These are phyloP conservation scores for Tuber borchii DNA, from an alignment of 495 filamentous ascomycete species.

Conservation along the genomic window DNA sequence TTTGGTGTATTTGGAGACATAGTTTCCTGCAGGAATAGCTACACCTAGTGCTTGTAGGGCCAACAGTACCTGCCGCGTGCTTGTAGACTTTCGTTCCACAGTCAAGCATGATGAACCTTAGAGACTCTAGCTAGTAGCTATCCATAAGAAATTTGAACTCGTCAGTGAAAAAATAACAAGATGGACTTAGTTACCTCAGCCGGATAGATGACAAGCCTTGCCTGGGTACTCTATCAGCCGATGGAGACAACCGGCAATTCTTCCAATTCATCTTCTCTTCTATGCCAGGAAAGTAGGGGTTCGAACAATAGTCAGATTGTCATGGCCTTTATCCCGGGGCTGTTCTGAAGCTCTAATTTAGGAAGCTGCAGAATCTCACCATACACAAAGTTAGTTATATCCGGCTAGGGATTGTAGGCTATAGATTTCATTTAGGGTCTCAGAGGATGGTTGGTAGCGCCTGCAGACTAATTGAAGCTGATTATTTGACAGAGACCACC, in stretches of 20 bases:
- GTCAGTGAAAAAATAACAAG: background rate
- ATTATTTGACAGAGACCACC: background rate
- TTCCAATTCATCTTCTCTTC: background rate
- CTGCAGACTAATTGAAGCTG: background rate
- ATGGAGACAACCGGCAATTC: background rate
- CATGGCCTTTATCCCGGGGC: background rate
- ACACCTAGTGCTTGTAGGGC: background rate
- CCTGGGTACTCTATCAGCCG: background rate
- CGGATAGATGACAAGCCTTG: background rate
- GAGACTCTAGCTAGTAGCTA: background rate
- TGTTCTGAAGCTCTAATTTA: background rate
- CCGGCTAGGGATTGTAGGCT: background rate
- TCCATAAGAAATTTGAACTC: background rate
- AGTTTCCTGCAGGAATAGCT: background rate
- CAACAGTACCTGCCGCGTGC: background rate
- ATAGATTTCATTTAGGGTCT: background rate
- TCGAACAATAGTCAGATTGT: background rate
- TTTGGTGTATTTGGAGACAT: background rate
- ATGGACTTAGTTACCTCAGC: background rate
- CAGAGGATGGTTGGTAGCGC: background rate
- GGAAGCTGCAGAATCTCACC: background rate
- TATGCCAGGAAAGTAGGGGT: background rate
- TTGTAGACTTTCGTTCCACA: background rate
- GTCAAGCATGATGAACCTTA: background rate
- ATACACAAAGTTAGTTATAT: background rate